Base-by-base conservation (phyloP, 1,139 yeast genomes). In the Hansenula sp. region DNA sequence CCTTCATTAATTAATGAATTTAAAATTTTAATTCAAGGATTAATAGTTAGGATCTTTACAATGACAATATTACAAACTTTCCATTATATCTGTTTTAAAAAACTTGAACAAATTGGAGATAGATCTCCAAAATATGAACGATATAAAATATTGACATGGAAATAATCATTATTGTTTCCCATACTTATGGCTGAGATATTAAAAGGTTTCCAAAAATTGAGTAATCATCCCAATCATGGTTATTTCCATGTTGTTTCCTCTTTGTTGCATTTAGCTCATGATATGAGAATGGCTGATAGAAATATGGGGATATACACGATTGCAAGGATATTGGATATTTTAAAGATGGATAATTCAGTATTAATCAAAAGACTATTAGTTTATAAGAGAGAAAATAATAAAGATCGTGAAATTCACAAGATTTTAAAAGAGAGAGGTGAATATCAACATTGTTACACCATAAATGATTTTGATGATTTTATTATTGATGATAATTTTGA, bases 251-350 rank as follows among this genome's bases (percentile, higher is more conserved):
- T 47, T 2, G 40, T 38, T 5, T 16, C 45, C 0, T 36, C 44
- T 13, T 18, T 46, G 11, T 8, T 46, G n/a, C 13, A 39, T 29
- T 42, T 44, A 46, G 42, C 47, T 4, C 45, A 45, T 14, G 42
- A 44, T 6, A 18, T 44, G 26, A 42, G 47, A 34, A 42, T 44
- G 29, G 39, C 49, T 13, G 47, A 46, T 34, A 40, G 44, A 34
- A 36, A 46, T 20, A 47, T 46, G 4, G 40, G 41, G 9, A 22
- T 46, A 8, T 46, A 42, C 24, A 29, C 43, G 17, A 37, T 31
- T 4, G 30, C 49, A 10, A 33, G 45, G 14, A 29, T 46, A 16
- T 20, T 44, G 13, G 27, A 34, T 17, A 37, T 41, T 37, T 6
- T 44, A 6, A 38, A 38, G 21, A 34, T 44, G 4, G 47, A 44